Percentiles rank a stretch among this genome's conserved stretches.
Evolutionary conservation across 768 basidiomycete genomes (phyloP).

Genomic region (Trametes villosa): DNA sequence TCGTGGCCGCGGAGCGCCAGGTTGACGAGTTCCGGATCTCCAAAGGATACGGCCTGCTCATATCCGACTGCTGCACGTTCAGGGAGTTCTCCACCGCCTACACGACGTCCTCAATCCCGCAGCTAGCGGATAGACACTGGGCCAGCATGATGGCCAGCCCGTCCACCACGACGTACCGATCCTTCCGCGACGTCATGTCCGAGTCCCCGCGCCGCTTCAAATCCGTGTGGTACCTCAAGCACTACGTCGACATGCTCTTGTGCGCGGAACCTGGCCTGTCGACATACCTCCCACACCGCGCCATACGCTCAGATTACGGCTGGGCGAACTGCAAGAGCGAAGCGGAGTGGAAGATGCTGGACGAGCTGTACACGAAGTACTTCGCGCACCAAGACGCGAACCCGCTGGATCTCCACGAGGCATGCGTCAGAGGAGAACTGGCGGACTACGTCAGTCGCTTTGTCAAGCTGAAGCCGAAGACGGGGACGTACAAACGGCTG

Average conservation of each 20-base stretch:
- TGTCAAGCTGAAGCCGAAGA: slow-evolving; percentile 29
- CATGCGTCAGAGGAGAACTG: slow-evolving; percentile 39
- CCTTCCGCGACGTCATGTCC: slow-evolving; percentile 30
- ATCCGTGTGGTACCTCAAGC: slow-evolving; percentile 46
- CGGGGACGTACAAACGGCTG: slow-evolving; percentile 32
- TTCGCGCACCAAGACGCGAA: slow-evolving; percentile 33
- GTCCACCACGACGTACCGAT: slow-evolving; percentile 29
- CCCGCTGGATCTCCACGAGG: slow-evolving; percentile 42
- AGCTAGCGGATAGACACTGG: no score
- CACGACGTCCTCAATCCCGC: no score
- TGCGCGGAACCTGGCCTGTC: background rate
- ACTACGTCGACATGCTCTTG: slow-evolving; percentile 26
- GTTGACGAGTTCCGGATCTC: no score
- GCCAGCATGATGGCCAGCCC: no score
- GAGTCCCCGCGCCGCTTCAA: slow-evolving; percentile 21
- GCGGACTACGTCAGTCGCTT: slow-evolving; percentile 32
- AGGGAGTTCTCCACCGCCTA: no score
- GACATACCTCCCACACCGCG: background rate
- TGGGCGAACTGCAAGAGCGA: slow-evolving; percentile 38
- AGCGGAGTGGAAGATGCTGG: slow-evolving; percentile 34
- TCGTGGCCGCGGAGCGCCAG: no score
- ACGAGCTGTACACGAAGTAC: slow-evolving; percentile 37
- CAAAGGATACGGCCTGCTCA: no score
- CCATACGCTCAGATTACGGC: slow-evolving; percentile 39
- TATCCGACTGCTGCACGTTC: no score